phyloP scores from a whole-genome alignment of 768 basidiomycete species.

The Scleroderma citrinum region DNA sequence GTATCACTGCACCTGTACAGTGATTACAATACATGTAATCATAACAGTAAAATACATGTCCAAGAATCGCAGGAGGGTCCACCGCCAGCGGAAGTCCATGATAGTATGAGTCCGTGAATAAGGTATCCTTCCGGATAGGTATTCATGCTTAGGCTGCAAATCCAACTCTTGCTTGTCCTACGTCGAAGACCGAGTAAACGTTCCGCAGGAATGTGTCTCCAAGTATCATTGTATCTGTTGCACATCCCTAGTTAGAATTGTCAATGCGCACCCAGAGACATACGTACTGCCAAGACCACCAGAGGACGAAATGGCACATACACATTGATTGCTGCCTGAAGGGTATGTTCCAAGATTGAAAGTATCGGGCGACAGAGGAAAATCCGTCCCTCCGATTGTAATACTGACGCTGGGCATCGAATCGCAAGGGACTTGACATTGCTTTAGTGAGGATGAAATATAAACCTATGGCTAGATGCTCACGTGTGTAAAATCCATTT shows the following conservation, averaged over 20 bases:
- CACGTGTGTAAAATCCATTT: conserved; percentile 33
- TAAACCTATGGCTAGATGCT: not conserved
- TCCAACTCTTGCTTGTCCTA: conserved; percentile 34
- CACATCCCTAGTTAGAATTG: not conserved
- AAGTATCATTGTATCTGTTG: conserved; percentile 28
- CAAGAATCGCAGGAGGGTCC: too few relatives aligned
- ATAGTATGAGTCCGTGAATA: too few relatives aligned
- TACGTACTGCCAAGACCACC: conserved; percentile 18
- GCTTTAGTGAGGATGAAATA: conserved; percentile 1
- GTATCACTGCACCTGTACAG: not conserved
- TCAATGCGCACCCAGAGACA: not conserved
- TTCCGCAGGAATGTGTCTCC: conserved; percentile 40
- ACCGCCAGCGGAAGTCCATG: too few relatives aligned
- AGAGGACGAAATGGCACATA: conserved; percentile 13
- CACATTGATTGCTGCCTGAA: conserved; percentile 7
- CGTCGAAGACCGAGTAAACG: conserved; percentile 42
- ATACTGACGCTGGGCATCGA: conserved; percentile 27
- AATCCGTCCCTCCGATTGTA: conserved; percentile 28
- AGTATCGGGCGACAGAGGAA: conserved; percentile 24
- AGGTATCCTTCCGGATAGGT: not conserved
- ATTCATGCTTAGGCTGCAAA: conserved; percentile 31
- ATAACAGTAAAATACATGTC: too few relatives aligned
- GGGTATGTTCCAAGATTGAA: conserved; percentile 33
- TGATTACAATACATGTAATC: not conserved
- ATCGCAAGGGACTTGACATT: conserved; percentile 18